Conservation (phyloP, 176 grass and related monocot genomes). For the Lolium multiflorum region DNA sequence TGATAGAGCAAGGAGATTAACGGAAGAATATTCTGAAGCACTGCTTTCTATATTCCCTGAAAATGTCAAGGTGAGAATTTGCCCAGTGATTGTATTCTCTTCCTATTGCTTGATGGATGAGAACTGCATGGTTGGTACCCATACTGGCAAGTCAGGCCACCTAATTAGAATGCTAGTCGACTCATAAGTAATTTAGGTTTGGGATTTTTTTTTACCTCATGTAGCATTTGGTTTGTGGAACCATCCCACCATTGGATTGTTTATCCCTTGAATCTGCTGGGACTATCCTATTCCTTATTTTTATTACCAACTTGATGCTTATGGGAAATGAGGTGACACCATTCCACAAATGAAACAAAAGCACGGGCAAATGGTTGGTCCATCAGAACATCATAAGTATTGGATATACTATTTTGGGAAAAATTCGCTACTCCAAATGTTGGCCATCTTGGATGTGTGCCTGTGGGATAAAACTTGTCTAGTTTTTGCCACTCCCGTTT, state of each 20-base stretch:
- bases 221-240: background rate
- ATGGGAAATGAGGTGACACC: background rate
- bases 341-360: background rate
- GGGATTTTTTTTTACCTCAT: background rate
- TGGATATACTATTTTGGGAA: background rate
- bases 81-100: background rate
- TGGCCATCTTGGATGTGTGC: background rate
- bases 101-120: background rate
- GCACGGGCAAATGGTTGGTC: background rate
- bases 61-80: constrained; percentile 73
- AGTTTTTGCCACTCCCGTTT: background rate
- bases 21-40: constrained; percentile 91
- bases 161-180: constrained; percentile 13
- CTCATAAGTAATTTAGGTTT: background rate
- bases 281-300: constrained; percentile 4
- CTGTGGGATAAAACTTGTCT: background rate
- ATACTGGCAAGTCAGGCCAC: background rate
- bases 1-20: constrained; percentile 92
- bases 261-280: background rate
- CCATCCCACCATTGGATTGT: background rate
- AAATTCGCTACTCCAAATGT: background rate
- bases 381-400: background rate
- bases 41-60: constrained; percentile 92
- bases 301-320: constrained; percentile 5
- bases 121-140: constrained; percentile 5